These are phyloP conservation scores for Sarcodon sp. DNA, from an alignment of 768 basidiomycete species.

Conservation along the genomic window DNA sequence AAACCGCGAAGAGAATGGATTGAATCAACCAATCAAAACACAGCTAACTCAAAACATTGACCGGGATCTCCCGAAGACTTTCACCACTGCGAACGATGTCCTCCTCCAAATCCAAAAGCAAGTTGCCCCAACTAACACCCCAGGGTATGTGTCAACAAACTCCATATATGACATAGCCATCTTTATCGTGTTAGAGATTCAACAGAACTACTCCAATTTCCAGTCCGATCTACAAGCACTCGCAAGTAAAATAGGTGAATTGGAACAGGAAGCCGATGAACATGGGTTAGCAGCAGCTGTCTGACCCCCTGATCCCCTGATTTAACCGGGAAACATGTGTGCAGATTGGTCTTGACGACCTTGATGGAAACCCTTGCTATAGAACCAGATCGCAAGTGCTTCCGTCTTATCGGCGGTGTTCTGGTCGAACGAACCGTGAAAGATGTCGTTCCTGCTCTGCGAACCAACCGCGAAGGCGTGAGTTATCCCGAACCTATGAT, in stretches of 20 bases:
- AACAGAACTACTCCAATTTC: slow-evolving; percentile 67
- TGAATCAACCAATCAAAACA: not conserved
- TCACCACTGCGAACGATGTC: slow-evolving; percentile 27
- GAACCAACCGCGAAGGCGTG: slow-evolving; percentile 85
- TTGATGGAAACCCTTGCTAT: slow-evolving; percentile 70
- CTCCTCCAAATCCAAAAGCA: slow-evolving; percentile 44
- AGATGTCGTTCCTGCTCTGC: slow-evolving; percentile 83
- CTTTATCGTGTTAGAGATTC: slow-evolving; percentile 54
- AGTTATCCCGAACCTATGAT: slow-evolving; percentile 13
- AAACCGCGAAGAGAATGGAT: not conserved
- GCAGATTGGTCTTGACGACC: slow-evolving; percentile 79
- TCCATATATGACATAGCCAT: not conserved
- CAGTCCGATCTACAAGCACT: slow-evolving; percentile 87
- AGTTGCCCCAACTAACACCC: slow-evolving; percentile 45
- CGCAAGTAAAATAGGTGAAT: slow-evolving; percentile 89
- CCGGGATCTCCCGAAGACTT: slow-evolving; percentile 18
- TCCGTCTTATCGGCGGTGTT: slow-evolving; percentile 90
- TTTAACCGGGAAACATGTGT: not conserved
- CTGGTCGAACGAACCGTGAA: slow-evolving; percentile 93
- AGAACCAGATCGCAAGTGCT: slow-evolving; percentile 90
- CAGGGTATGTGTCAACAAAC: slow-evolving; percentile 43
- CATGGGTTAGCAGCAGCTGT: slow-evolving; percentile 50
- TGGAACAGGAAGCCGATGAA: slow-evolving; percentile 94
- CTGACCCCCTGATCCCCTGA: no score
- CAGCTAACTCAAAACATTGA: slow-evolving; percentile 2